Percentiles rank a stretch among this genome's conserved stretches.
phyloP scores from a whole-genome alignment of 2,329 filamentous ascomycete genomes.

The Cladosporium oxysporum region DNA sequence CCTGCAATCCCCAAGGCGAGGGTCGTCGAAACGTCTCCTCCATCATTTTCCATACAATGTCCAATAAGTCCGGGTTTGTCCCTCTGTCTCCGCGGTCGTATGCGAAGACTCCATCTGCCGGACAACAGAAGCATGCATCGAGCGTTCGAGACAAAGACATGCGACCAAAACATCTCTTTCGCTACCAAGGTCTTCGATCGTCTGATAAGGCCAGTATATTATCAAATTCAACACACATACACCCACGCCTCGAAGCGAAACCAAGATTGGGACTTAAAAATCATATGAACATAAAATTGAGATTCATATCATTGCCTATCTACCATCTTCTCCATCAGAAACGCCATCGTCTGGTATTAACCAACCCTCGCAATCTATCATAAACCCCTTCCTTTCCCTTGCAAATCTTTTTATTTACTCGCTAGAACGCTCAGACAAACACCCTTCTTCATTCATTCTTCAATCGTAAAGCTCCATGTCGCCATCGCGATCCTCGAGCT shows the following conservation, averaged over 20 bases:
- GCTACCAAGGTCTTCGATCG: background rate
- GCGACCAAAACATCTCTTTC: too few species aligned
- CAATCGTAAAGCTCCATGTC: slow-evolving; percentile 65
- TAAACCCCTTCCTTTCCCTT: background rate
- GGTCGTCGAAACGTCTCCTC: background rate
- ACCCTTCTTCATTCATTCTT: background rate
- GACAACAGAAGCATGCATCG: too few species aligned
- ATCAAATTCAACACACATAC: background rate
- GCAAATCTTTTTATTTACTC: background rate
- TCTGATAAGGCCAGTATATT: background rate
- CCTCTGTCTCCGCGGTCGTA: too few species aligned
- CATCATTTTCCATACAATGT: background rate
- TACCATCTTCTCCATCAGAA: background rate
- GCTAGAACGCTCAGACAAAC: background rate
- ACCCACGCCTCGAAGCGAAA: background rate
- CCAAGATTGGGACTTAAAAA: background rate
- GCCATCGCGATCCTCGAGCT: slow-evolving; percentile 57
- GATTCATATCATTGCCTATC: background rate
- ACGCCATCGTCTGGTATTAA: background rate
- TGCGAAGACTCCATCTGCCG: too few species aligned
- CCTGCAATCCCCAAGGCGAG: background rate
- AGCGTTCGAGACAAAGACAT: too few species aligned
- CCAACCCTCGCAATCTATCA: background rate
- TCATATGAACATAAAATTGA: background rate
- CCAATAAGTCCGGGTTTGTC: too few species aligned